Evolutionary conservation across 2,329 filamentous ascomycete genomes (phyloP).

Genomic region (Fusarium buxicola): DNA sequence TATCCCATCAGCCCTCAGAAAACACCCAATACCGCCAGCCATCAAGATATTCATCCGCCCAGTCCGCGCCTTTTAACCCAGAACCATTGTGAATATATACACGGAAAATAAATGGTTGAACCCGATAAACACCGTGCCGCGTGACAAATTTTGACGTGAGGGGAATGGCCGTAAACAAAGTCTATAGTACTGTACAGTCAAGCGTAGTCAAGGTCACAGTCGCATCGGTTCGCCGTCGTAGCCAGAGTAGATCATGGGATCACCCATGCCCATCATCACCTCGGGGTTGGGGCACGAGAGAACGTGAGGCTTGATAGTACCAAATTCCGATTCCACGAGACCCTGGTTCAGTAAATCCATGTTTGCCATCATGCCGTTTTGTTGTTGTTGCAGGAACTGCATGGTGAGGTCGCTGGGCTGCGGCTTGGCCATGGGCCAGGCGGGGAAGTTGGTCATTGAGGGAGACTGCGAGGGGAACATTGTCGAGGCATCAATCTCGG

Average conservation of each 20-base stretch:
- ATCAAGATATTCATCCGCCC: constrained; percentile 6
- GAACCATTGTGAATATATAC: constrained; percentile 22
- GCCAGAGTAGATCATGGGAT: constrained; percentile 69
- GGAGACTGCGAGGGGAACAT: constrained; percentile 54
- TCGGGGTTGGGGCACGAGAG: constrained; percentile 64
- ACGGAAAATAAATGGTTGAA: constrained; percentile 13
- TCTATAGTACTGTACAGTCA: constrained; percentile 43
- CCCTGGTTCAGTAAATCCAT: constrained; percentile 62
- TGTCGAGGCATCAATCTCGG: constrained; percentile 49
- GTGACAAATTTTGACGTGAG: constrained; percentile 41
- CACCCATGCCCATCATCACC: constrained; percentile 67
- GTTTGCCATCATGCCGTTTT: constrained; percentile 56
- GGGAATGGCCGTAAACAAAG: constrained; percentile 42
- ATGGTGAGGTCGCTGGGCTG: constrained; percentile 49
- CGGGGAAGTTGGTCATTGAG: constrained; percentile 48
- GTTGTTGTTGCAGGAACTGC: constrained; percentile 58
- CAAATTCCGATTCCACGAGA: constrained; percentile 64
- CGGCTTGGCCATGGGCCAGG: constrained; percentile 48
- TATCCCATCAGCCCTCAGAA: constrained; percentile 15
- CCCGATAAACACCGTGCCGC: constrained; percentile 39
- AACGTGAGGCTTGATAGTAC: constrained; percentile 67
- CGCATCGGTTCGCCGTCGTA: constrained; percentile 61
- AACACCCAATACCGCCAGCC: constrained; percentile 26
- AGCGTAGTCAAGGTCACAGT: constrained; percentile 48
- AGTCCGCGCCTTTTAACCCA: constrained; percentile 26